Evolutionary conservation across 2,329 filamentous ascomycete species (phyloP), one percentile per base, ranked within the genome.

Genomic region (Aspergillus brasiliensis): DNA sequence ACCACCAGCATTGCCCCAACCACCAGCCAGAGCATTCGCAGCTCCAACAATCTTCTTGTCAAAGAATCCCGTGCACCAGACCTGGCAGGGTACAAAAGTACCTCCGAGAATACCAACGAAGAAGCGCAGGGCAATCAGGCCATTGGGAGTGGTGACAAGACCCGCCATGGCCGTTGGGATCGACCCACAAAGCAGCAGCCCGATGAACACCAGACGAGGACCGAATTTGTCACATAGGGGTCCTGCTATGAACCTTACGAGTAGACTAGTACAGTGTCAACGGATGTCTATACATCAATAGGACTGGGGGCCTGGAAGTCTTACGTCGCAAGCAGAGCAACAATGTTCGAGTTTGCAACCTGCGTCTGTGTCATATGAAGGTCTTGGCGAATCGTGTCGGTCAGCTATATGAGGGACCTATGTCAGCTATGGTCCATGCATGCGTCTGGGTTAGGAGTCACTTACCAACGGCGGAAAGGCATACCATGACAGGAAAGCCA

Each of bases 21-120:
- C 93, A 44, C 88, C 93, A 1, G 92, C 89, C 17, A 97, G 78
- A 2, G 91, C 90, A 72, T 97, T 97, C 62, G 92, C 91, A 5
- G 91, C 93, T 51, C 93, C 93, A 17, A 97, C 90, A 25, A 97
- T 84, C 69, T 93, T 95, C 80, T 93, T 95, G 78, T 97, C 92
- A 74, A 92, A 97, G 81, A 96, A 97, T 0, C 89, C 91, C 0
- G 92, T 97, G 8, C 89, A 91, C 91, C 92, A 97, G 6, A 96
- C 93, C 73, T 96, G 92, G 74, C 92, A 96, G 8, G 78, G 78
- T 11, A 80, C 78, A 54, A 80, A 80, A 13, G 73, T 78, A 11
- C 75, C 78, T 25, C 78, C 78, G 0, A 80, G 68, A 15, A 80
- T 78, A 15, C 78, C 78, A 28, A 80, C 69, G 57, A 80, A 80